Evolutionary conservation across 345 rosid genomes (phyloP), one percentile per base, ranked within the genome.

Genomic region (Melaleuca alternifolia): DNA sequence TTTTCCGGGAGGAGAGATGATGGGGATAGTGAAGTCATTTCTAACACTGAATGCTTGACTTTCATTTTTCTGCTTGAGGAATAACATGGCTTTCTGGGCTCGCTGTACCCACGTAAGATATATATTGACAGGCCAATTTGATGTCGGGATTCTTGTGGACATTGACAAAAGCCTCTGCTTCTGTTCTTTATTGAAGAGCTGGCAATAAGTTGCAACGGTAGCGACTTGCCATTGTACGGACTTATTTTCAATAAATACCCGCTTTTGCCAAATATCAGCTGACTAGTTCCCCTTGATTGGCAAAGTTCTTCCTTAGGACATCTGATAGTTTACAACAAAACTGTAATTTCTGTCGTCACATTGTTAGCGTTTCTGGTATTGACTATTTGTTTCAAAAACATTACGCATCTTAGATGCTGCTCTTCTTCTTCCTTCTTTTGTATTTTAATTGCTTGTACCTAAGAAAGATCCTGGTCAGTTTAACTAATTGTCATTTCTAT

Each of bases 1-100:
- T 59, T 97, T 96, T 90, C 97, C 96, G 2, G 99, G 99, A 7
- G 96, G 98, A 77, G 92, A 94, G 92, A 94, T 95, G 97, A 93
- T 95, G 96, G 94, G 93, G 65, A 89, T 94, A 82, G 91, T 94
- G 79, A 95, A 93, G 89, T 87, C 89, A 54, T 95, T 89, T 87
- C 91, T 94, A 61, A 87, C 90, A 85, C 79, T 85, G 53, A 51
- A 88, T 10, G 33, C 48, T n/a, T 86, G 11, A 81, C 30, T 37
- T 76, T 7, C 20, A 53, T 21, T 44, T 44, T 53, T 53, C 48
- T 83, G 56, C 51, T 83, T 33, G 46, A 71, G 48, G 46, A 33
- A 71, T 33, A 33, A 71, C 48, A 33, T 2, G 48, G 79, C 79
- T 24, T 71, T 33, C 79, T 8, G 44, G 79, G 48, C 10, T 48